Base-by-base conservation (phyloP, 2,329 filamentous ascomycete genomes). In the Xylaria sp. region DNA sequence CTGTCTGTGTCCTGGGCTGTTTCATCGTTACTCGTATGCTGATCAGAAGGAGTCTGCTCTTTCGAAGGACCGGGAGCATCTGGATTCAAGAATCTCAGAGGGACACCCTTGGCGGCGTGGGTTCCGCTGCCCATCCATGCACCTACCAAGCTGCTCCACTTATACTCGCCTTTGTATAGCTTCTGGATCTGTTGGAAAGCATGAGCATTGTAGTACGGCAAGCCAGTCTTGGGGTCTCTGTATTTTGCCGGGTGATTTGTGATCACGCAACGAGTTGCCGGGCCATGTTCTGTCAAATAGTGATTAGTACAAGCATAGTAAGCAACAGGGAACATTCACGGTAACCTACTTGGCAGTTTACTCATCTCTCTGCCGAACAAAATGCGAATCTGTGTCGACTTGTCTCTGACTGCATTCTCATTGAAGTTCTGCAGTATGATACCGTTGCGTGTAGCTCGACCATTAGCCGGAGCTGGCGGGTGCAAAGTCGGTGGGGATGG, bases 171-270 rank as follows among this genome's bases (percentile, higher is more conserved):
- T 1, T 79, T 82, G 55, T 84, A 76, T 11, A 96, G 80, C 58
- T 87, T 84, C 68, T 90, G 88, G 51, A 97, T 88, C 72, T 95
- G 87, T 67, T 85, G 85, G 75, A 92, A 97, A 0, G 92, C 92
- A 63, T 87, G 83, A 49, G 85, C 79, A 71, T 93, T 93, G 64
- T 85, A 83, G 74, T 93, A 99, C 0, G 87, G 85, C 13, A 97
- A 80, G 0, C 90, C 90, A 0, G 93, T 97, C 66, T 84, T 83
- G 0, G 92, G 91, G 72, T 99, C 94, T 23, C 87, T 84, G 74
- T 95, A 97, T 57, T 85, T 85, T 10, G 93, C 94, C 3, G 87
- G 84, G 56, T 87, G 83, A 68, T 88, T 89, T 1, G 91, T 97
- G 70, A 97, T 92, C 53, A 87, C 88, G 73, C 94, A 99, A 37